These are phyloP conservation scores for Orbilia ellipsospora DNA, from an alignment of 2,329 filamentous ascomycete genomes.

Conservation along the genomic window DNA sequence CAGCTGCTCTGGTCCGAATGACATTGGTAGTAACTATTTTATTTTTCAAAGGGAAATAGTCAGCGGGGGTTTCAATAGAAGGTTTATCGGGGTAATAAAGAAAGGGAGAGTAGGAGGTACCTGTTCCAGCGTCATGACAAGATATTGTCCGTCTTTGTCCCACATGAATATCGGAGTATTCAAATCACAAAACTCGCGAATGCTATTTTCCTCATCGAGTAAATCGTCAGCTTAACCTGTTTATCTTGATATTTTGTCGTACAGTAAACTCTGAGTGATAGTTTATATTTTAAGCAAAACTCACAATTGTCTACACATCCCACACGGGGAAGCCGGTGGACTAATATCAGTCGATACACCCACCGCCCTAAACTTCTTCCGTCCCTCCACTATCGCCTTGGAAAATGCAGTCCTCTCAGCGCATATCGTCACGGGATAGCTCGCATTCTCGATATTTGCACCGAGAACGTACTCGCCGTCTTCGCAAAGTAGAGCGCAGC, in stretches of 20 bases:
- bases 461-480: constrained; percentile 73
- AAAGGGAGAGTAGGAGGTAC: constrained; percentile 62
- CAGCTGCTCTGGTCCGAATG: constrained; percentile 74
- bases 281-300: constrained; percentile 60
- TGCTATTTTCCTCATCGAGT: constrained; percentile 64
- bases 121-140: constrained; percentile 76
- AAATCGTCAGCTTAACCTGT: background rate
- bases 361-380: constrained; percentile 76
- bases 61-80: too few relatives aligned
- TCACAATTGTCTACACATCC: constrained; percentile 95
- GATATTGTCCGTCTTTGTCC: constrained; percentile 79
- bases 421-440: constrained; percentile 94
- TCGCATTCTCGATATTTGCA: constrained; percentile 91
- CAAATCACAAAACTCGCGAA: constrained; percentile 79
- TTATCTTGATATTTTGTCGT: too few relatives aligned
- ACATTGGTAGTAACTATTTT: constrained; percentile 73
- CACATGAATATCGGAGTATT: constrained; percentile 89
- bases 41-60: too few relatives aligned
- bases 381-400: constrained; percentile 74
- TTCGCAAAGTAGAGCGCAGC: constrained; percentile 77
- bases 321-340: constrained; percentile 74
- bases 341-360: constrained; percentile 78
- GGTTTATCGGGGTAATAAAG: constrained; percentile 8
- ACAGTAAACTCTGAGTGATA: background rate
- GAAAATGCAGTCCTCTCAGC: constrained; percentile 91